Conservation (phyloP, 2,329 filamentous ascomycete species). For the Fusarium tanahbumbuense region DNA sequence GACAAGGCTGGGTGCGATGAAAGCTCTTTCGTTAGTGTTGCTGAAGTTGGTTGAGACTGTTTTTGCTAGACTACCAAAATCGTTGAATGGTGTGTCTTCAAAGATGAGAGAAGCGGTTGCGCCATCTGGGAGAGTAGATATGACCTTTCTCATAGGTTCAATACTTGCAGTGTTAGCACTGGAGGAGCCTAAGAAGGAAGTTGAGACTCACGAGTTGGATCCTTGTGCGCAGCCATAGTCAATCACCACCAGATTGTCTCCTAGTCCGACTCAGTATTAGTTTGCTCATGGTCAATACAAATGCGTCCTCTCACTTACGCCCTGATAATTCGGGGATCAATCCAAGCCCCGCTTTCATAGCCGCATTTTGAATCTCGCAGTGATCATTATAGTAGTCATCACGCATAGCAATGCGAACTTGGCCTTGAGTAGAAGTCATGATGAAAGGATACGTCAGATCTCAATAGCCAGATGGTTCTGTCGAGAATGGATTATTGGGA, state of each 20-base stretch:
- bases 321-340: not conserved
- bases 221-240: slow-evolving; percentile 17
- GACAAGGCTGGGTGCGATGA: not conserved
- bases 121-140: rapidly evolving
- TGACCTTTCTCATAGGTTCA: not conserved
- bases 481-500: rapidly evolving
- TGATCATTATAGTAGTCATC: slow-evolving; percentile 17
- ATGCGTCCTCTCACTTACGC: not conserved
- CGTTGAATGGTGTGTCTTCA: slow-evolving; percentile 12
- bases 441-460: rapidly evolving
- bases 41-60: not conserved
- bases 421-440: not conserved
- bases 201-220: not conserved
- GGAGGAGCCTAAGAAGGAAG: rapidly evolving
- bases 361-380: slow-evolving; percentile 11
- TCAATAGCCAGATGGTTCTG: rapidly evolving
- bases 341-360: not conserved
- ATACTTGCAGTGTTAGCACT: not conserved
- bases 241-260: not conserved
- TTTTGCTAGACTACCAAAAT: slow-evolving; percentile 18
- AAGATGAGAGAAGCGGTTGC: not conserved
- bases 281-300: too few relatives aligned
- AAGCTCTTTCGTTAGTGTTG: not conserved
- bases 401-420: slow-evolving; percentile 16
- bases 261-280: too few relatives aligned